Percentiles rank a stretch among this genome's conserved stretches.
Evolutionary conservation across 148 eudicot species (phyloP).

Genomic region (Beta vulgaris): DNA sequence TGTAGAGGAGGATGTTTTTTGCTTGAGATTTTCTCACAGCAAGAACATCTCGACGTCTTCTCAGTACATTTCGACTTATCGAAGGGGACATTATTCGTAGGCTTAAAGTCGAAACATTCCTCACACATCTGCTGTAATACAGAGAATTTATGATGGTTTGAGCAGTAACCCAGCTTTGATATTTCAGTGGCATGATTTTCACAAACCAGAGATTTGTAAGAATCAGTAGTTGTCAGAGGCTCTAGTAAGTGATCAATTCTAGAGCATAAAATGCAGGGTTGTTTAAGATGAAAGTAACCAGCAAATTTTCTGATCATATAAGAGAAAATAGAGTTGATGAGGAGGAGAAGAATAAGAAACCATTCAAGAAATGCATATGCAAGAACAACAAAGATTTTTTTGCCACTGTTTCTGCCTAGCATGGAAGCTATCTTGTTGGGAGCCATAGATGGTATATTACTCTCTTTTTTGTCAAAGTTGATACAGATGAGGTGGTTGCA

Average conservation of each 20-base stretch:
- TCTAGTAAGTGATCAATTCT: slow-evolving; percentile 62
- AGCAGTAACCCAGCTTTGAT: slow-evolving; percentile 60
- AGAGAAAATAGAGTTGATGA: slow-evolving; percentile 68
- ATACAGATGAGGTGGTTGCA: background rate
- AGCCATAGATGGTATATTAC: slow-evolving; percentile 44
- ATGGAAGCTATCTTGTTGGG: slow-evolving; percentile 59
- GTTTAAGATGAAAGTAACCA: slow-evolving; percentile 59
- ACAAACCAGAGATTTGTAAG: slow-evolving; percentile 51
- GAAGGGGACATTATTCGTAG: background rate
- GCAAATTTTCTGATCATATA: slow-evolving; percentile 67
- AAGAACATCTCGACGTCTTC: slow-evolving; percentile 44
- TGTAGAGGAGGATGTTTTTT: slow-evolving; percentile 27
- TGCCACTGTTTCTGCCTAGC: slow-evolving; percentile 58
- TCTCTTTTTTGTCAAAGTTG: background rate
- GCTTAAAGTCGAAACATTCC: slow-evolving; percentile 45
- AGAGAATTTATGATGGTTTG: slow-evolving; percentile 47
- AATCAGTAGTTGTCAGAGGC: slow-evolving; percentile 17
- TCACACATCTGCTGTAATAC: slow-evolving; percentile 51
- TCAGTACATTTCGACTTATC: slow-evolving; percentile 24
- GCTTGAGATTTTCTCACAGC: slow-evolving; percentile 42
- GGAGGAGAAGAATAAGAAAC: slow-evolving; percentile 65
- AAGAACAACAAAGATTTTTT: slow-evolving; percentile 43
- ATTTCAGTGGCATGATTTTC: slow-evolving; percentile 62
- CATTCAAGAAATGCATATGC: slow-evolving; percentile 68
- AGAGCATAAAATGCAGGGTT: slow-evolving; percentile 76